Evolutionary conservation across 2,329 filamentous ascomycete species (phyloP).

Genomic region (Sporothrix sp.): DNA sequence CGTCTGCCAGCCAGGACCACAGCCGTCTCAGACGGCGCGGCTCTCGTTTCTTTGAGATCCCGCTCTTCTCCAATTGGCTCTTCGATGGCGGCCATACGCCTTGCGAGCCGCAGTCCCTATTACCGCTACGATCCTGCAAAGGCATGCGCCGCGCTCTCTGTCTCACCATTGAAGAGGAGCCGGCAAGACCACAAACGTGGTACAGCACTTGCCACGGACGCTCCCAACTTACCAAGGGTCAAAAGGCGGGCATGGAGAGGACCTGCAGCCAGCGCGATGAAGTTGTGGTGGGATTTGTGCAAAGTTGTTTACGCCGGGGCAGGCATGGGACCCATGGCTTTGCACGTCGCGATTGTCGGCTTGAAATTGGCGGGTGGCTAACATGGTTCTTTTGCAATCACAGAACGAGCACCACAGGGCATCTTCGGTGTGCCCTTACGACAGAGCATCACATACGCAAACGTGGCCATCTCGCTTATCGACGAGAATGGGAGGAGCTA

Average conservation of each 20-base stretch:
- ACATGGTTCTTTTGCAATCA: not conserved
- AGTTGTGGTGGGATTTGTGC: too few species aligned
- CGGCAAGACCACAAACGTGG: conserved; percentile 12
- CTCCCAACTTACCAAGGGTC: conserved; percentile 13
- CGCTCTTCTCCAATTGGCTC: not conserved
- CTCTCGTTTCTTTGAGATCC: not conserved
- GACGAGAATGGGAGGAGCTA: conserved; percentile 90
- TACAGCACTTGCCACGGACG: conserved; percentile 11
- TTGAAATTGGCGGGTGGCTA: too few species aligned
- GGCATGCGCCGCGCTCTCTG: conserved; percentile 10
- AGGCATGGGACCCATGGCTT: too few species aligned
- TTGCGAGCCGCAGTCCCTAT: not conserved
- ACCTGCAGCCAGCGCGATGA: not conserved
- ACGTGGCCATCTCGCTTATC: conserved; percentile 92
- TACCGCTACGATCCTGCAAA: conserved; percentile 9
- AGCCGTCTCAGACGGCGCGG: not conserved
- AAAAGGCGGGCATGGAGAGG: conserved; percentile 9
- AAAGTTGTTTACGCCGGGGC: too few species aligned
- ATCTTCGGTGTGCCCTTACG: conserved; percentile 93
- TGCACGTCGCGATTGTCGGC: too few species aligned
- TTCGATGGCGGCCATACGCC: not conserved
- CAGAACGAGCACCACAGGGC: conserved; percentile 50
- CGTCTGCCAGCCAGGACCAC: not conserved
- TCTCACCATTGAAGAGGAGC: not conserved
- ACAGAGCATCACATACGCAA: conserved; percentile 92